These are phyloP conservation scores for Hippophae tibetana DNA, from an alignment of 306 rosid genomes.

Conservation along the genomic window DNA sequence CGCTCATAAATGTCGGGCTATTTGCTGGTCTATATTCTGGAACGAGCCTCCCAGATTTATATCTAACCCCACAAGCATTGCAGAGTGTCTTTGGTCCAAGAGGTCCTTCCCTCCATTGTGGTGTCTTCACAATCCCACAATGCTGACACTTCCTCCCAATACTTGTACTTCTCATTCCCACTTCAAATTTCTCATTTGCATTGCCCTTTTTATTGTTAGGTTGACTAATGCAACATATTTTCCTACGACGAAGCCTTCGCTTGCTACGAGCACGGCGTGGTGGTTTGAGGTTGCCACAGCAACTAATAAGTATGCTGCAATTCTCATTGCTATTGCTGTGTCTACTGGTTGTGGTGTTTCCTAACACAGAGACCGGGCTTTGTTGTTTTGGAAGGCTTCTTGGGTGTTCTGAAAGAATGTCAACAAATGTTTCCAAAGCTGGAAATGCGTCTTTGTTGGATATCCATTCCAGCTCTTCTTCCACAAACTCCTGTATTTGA, in stretches of 20 bases:
- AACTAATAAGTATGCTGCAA: slow-evolving; percentile 33
- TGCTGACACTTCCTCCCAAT: slow-evolving; percentile 56
- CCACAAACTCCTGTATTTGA: slow-evolving; percentile 36
- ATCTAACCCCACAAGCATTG: slow-evolving; percentile 78
- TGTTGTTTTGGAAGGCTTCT: slow-evolving; percentile 22
- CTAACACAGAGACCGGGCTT: slow-evolving; percentile 36
- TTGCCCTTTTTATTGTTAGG: slow-evolving; percentile 9
- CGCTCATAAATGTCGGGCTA: slow-evolving; percentile 51
- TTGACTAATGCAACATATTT: slow-evolving; percentile 13
- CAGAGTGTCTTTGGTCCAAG: too few relatives aligned
- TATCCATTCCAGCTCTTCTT: slow-evolving; percentile 84
- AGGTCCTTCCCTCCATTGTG: slow-evolving; percentile 80
- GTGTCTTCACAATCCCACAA: slow-evolving; percentile 59
- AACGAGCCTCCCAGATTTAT: slow-evolving; percentile 57
- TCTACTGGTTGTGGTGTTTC: slow-evolving; percentile 40
- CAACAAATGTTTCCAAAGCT: slow-evolving; percentile 46
- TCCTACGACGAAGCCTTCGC: slow-evolving; percentile 29
- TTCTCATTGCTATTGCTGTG: slow-evolving; percentile 24
- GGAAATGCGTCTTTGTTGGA: slow-evolving; percentile 81
- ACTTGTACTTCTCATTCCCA: slow-evolving; percentile 3
- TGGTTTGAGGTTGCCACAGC: slow-evolving; percentile 41
- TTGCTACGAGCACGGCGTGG: slow-evolving; percentile 60
- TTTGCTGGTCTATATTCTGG: slow-evolving; percentile 72
- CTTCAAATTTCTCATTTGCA: slow-evolving; percentile 17
- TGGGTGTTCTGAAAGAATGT: slow-evolving; percentile 27